Conservation (phyloP, 176 grass and related monocot genomes). For the Triticum monococcum region DNA sequence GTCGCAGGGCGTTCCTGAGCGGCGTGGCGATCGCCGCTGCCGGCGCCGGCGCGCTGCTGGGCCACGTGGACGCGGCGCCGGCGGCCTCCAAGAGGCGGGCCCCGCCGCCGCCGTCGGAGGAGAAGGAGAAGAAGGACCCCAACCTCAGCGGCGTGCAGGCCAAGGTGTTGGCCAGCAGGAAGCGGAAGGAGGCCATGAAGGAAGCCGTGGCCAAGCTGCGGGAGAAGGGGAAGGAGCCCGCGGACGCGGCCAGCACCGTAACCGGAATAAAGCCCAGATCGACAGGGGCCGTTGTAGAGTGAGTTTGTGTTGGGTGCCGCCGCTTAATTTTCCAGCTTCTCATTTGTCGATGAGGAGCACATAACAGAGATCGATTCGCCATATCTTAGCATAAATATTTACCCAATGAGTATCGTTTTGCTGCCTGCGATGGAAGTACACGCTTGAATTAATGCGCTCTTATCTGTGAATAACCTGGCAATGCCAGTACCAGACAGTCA, state of each 20-base stretch:
- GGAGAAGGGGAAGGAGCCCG: conserved; percentile 59
- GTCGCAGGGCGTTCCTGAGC: conserved; percentile 39
- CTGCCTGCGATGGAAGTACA: not conserved
- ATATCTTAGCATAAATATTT: not conserved
- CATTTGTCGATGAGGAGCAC: not conserved
- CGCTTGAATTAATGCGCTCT: not conserved
- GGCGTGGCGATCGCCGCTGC: conserved; percentile 38
- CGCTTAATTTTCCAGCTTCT: not conserved
- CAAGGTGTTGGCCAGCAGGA: conserved; percentile 78
- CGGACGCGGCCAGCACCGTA: not conserved
- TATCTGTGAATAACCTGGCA: not conserved
- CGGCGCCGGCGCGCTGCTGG: conserved; percentile 36
- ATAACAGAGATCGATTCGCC: not conserved
- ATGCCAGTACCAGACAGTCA: not conserved
- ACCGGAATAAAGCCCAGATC: not conserved
- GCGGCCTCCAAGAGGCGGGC: conserved; percentile 66
- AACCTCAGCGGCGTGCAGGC: conserved; percentile 72
- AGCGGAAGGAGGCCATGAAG: conserved; percentile 90
- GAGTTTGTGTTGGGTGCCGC: not conserved
- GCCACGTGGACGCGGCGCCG: conserved; percentile 28
- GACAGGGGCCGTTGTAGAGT: not conserved
- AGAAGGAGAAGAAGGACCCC: conserved; percentile 60
- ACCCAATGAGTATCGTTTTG: not conserved
- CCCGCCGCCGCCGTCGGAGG: conserved; percentile 12
- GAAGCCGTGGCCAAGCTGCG: conserved; percentile 68